These are phyloP conservation scores for Pseudogymnoascus sp. DNA, from an alignment of 2,329 filamentous ascomycete species.

Conservation along the genomic window DNA sequence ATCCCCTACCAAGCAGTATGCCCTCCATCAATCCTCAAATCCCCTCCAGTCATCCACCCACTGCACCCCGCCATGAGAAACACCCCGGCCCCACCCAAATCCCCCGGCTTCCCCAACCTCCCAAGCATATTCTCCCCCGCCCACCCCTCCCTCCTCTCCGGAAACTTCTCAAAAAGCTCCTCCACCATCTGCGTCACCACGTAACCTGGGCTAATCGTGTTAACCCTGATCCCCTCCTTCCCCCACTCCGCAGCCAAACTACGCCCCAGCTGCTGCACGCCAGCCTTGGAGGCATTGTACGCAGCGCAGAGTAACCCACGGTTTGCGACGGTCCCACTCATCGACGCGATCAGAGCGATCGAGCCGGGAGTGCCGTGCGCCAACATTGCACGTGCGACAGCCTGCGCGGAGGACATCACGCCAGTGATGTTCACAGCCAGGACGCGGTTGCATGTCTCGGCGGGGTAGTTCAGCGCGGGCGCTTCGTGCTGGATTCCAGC, in stretches of 20 bases:
- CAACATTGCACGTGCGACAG: constrained; percentile 71
- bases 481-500: constrained; percentile 76
- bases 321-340: constrained; percentile 65
- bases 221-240: constrained; percentile 59
- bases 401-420: constrained; percentile 76
- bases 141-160: constrained; percentile 62
- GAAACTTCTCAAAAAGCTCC: constrained; percentile 66
- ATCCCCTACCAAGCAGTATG: background rate
- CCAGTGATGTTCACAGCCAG: constrained; percentile 83
- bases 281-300: constrained; percentile 72
- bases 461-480: constrained; percentile 70
- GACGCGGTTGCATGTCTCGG: constrained; percentile 68
- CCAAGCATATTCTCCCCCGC: constrained; percentile 81
- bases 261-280: constrained; percentile 61
- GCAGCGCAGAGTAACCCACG: constrained; percentile 58
- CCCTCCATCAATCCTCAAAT: background rate
- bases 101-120: constrained; percentile 56
- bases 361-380: constrained; percentile 53
- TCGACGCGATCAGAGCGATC: constrained; percentile 61
- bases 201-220: constrained; percentile 73
- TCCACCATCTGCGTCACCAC: constrained; percentile 80
- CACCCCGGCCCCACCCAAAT: constrained; percentile 63
- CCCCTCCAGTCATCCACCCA: constrained; percentile 57
- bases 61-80: constrained; percentile 61
- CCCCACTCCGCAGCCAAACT: constrained; percentile 71